A percentile compares a stretch with the other conserved stretches of the same genome.
These are phyloP conservation scores for Candida ortonii DNA, from an alignment of 805 yeast species.

Conservation along the genomic window DNA sequence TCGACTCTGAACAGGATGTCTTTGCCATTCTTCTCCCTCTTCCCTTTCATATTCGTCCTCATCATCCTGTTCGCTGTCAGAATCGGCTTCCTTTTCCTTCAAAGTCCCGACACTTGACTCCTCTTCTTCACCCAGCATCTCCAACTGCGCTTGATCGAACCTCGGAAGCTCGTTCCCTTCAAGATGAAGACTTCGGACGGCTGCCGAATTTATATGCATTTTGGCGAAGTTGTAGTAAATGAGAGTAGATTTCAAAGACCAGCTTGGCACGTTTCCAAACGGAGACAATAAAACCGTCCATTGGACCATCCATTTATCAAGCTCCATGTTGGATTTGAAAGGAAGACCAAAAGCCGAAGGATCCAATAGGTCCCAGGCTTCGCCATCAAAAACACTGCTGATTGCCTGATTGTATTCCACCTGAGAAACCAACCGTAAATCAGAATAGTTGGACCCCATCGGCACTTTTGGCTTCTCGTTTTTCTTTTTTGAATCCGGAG, in stretches of 20 bases:
- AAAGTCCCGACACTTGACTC: conserved; percentile 6
- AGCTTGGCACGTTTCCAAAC: conserved; percentile 45
- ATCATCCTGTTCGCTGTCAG: conserved; percentile 31
- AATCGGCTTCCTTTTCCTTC: conserved; percentile 19
- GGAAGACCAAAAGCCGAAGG: conserved; percentile 68
- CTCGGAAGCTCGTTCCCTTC: conserved; percentile 29
- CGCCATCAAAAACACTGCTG: conserved; percentile 51
- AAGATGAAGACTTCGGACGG: conserved; percentile 43
- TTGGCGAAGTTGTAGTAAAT: conserved; percentile 73
- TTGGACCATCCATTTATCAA: conserved; percentile 78
- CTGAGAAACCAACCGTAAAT: conserved; percentile 62
- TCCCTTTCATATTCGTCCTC: conserved; percentile 17
- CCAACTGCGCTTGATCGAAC: conserved; percentile 18
- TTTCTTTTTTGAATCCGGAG: not conserved
- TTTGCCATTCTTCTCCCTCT: conserved; percentile 20
- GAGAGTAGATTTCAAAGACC: conserved; percentile 70
- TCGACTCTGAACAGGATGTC: conserved; percentile 27
- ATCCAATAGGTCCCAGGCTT: conserved; percentile 58
- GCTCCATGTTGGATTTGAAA: conserved; percentile 60
- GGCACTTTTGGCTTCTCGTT: conserved; percentile 1
- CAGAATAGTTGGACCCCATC: conserved; percentile 34
- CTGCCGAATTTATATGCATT: conserved; percentile 61
- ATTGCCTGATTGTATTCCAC: conserved; percentile 67
- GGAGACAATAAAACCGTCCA: conserved; percentile 72
- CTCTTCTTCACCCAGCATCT: conserved; percentile 12